These are phyloP conservation scores for Amoeboaphelidium protococcarum DNA, from an alignment of 371 early-diverging fungal genomes.

Conservation along the genomic window DNA sequence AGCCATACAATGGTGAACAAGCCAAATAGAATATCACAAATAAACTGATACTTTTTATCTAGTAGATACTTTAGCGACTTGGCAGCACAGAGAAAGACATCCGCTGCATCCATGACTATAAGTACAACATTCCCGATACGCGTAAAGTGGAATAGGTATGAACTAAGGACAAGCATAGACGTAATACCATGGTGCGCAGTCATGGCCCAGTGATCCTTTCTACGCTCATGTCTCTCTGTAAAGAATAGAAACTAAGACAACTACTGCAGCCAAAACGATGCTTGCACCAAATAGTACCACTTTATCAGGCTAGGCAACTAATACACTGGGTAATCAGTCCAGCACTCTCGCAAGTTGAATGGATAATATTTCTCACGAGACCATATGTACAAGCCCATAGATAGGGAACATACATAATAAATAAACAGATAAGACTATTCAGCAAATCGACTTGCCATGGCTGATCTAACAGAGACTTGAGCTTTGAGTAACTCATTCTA, in stretches of 20 bases:
- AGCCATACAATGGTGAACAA: slow-evolving; percentile 51
- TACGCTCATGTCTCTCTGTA: slow-evolving; percentile 38
- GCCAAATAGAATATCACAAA: slow-evolving; percentile 41
- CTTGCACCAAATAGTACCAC: slow-evolving; percentile 43
- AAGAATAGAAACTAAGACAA: slow-evolving; percentile 15
- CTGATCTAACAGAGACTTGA: too few relatives aligned
- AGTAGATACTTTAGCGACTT: slow-evolving; percentile 45
- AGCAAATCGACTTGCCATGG: too few relatives aligned
- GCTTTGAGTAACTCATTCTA: too few relatives aligned
- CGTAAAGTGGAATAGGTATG: slow-evolving; percentile 41
- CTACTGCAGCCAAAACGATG: slow-evolving; percentile 56
- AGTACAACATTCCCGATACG: slow-evolving; percentile 55
- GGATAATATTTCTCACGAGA: not conserved
- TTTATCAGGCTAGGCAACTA: slow-evolving; percentile 10
- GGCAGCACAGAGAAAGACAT: slow-evolving; percentile 37
- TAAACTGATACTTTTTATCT: slow-evolving; percentile 12
- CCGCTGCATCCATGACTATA: slow-evolving; percentile 50
- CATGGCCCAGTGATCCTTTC: slow-evolving; percentile 51
- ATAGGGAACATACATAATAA: not conserved
- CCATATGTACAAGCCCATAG: not conserved
- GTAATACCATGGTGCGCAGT: slow-evolving; percentile 63
- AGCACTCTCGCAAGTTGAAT: not conserved
- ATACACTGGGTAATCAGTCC: not conserved
- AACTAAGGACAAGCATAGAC: slow-evolving; percentile 26
- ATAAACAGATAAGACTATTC: not conserved